Conservation (phyloP, 495 filamentous ascomycete species). For the Penicillium psychrofluorescens region DNA sequence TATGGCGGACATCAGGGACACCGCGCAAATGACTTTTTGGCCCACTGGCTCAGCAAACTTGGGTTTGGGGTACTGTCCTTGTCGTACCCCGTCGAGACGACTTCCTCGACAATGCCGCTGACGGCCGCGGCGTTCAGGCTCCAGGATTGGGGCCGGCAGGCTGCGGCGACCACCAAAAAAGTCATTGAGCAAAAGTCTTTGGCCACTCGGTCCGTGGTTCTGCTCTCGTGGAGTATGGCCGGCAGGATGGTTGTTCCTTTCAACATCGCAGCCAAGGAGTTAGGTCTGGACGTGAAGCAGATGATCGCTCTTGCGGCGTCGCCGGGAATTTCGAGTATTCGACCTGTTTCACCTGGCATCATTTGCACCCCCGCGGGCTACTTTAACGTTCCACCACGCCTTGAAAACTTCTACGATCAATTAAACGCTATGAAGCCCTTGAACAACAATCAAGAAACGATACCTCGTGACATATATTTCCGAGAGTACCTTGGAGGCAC, state of each 20-base stretch:
- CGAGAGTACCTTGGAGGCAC: constrained; percentile 16
- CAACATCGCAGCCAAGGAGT: constrained; percentile 5
- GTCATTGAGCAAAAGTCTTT: constrained; percentile 3
- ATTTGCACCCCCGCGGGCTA: constrained; percentile 5
- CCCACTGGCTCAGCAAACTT: constrained; percentile 9
- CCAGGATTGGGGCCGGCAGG: constrained; percentile 16
- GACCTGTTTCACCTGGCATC: background rate
- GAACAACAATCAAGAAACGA: constrained; percentile 3
- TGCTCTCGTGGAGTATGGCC: constrained; percentile 19
- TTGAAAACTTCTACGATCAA: constrained; percentile 9
- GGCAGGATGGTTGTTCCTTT: constrained; percentile 17
- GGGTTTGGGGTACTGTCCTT: constrained; percentile 15
- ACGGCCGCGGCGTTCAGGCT: constrained; percentile 10
- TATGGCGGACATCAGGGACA: constrained; percentile 16
- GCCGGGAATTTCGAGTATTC: constrained; percentile 11
- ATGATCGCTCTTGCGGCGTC: constrained; percentile 17
- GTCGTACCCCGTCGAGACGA: constrained; percentile 18
- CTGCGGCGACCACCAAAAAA: constrained; percentile 5
- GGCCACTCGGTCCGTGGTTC: constrained; percentile 2
- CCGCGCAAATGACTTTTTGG: constrained; percentile 8
- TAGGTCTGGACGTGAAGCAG: constrained; percentile 11
- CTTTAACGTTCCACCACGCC: background rate
- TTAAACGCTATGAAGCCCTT: constrained; percentile 1
- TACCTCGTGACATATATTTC: constrained; percentile 11
- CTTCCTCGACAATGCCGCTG: constrained; percentile 7